Evolutionary conservation across 441 rosid genomes (phyloP).

Genomic region (Codiaeum variegatum): DNA sequence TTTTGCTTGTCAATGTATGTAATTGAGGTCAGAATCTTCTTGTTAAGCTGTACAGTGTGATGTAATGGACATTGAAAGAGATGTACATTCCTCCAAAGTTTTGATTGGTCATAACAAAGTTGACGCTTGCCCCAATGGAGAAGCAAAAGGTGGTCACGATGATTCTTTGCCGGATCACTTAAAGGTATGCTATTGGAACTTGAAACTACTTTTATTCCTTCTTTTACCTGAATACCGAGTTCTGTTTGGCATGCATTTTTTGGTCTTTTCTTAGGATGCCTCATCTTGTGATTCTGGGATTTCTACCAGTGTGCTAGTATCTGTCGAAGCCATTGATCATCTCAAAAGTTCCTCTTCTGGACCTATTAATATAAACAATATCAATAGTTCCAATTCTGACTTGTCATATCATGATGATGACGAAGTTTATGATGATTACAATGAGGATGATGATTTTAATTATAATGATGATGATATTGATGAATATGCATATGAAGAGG

Average conservation of each 20-base stretch:
- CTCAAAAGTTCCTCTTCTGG: constrained; percentile 30
- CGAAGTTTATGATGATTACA: constrained; percentile 22
- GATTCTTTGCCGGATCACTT: constrained; percentile 18
- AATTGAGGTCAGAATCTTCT: constrained; percentile 12
- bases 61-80: constrained; percentile 29
- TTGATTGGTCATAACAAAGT: constrained; percentile 19
- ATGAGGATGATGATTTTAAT: constrained; percentile 30
- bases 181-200: constrained; percentile 25
- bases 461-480: constrained; percentile 22
- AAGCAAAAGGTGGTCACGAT: constrained; percentile 28
- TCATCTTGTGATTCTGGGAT: constrained; percentile 27
- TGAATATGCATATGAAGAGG: constrained; percentile 22
- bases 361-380: constrained; percentile 24
- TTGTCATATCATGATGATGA: constrained; percentile 30
- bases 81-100: constrained; percentile 21
- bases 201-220: constrained; percentile 3
- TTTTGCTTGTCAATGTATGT: too few relatives aligned
- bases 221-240: background rate
- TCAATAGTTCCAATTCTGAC: constrained; percentile 35
- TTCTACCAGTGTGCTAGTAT: constrained; percentile 23
- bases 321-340: constrained; percentile 28
- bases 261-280: constrained; percentile 32
- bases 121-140: constrained; percentile 34
- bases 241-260: constrained; percentile 1
- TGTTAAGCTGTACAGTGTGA: constrained; percentile 28